Conservation (phyloP, 129 eudicot species). For the Arctium minus region DNA sequence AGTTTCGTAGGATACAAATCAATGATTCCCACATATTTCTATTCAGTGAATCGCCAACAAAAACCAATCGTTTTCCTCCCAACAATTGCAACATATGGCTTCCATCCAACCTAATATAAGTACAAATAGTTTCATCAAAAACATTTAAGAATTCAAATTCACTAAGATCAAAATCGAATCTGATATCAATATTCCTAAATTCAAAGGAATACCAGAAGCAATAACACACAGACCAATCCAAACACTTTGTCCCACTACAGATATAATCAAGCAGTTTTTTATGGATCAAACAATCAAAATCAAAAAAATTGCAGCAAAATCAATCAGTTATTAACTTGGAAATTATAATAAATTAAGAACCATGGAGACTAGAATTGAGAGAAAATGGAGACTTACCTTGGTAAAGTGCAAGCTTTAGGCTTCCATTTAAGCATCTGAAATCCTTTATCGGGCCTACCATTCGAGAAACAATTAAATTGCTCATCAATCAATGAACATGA, state of each 20-base stretch:
- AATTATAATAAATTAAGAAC: neutral
- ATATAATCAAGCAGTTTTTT: neutral
- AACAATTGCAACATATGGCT: constrained; percentile 50
- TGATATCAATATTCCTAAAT: neutral
- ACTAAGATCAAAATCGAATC: neutral
- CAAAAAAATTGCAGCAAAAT: constrained; percentile 2
- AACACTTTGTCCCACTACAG: neutral
- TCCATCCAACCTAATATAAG: constrained; percentile 43
- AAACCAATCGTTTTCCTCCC: constrained; percentile 54
- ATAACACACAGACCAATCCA: neutral
- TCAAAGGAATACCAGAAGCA: neutral
- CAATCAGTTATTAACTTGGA: neutral
- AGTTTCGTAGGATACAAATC: constrained; percentile 41
- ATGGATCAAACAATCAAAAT: neutral
- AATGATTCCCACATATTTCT: constrained; percentile 73
- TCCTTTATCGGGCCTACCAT: constrained; percentile 69
- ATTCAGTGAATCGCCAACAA: constrained; percentile 62
- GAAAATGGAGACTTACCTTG: constrained; percentile 39
- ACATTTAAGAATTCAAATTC: neutral
- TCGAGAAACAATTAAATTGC: constrained; percentile 53
- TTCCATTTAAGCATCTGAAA: constrained; percentile 64
- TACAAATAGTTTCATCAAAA: constrained; percentile 3
- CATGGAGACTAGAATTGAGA: neutral
- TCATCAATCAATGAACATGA: constrained; percentile 74
- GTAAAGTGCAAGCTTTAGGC: constrained; percentile 64